Evolutionary conservation across 2,329 filamentous ascomycete genomes (phyloP).

Genomic region (Balansia obtecta): DNA sequence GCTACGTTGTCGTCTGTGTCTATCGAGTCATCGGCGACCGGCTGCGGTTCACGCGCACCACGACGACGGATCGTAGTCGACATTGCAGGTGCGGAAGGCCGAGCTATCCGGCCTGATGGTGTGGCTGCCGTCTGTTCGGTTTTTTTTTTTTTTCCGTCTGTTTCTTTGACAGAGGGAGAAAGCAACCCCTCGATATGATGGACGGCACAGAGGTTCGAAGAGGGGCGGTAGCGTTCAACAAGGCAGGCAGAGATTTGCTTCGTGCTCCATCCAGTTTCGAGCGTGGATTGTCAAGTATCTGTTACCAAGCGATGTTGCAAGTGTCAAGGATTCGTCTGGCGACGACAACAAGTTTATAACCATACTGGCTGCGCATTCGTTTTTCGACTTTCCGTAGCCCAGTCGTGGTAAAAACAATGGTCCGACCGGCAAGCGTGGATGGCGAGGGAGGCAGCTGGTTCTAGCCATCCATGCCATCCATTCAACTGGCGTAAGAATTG

Average conservation of each 20-base stretch:
- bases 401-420: background rate
- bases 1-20: slow-evolving; percentile 18
- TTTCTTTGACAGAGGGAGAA: too few relatives aligned
- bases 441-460: background rate
- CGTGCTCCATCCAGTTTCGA: background rate
- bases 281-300: background rate
- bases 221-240: background rate
- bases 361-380: background rate
- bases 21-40: slow-evolving; percentile 11
- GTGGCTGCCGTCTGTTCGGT: too few relatives aligned
- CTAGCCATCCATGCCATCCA: background rate
- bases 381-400: background rate
- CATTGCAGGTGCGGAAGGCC: slow-evolving; percentile 4
- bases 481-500: background rate
- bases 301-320: background rate
- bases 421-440: background rate
- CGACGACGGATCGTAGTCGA: slow-evolving; percentile 22
- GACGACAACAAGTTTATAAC: background rate
- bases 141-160: too few relatives aligned
- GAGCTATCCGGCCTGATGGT: background rate
- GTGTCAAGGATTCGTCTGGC: background rate
- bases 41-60: slow-evolving; percentile 13
- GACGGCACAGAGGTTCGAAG: background rate
- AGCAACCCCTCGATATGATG: background rate
- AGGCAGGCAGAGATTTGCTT: background rate